Base-by-base conservation (phyloP, 805 yeast species). In the Crinitomyces ghanaensis region DNA sequence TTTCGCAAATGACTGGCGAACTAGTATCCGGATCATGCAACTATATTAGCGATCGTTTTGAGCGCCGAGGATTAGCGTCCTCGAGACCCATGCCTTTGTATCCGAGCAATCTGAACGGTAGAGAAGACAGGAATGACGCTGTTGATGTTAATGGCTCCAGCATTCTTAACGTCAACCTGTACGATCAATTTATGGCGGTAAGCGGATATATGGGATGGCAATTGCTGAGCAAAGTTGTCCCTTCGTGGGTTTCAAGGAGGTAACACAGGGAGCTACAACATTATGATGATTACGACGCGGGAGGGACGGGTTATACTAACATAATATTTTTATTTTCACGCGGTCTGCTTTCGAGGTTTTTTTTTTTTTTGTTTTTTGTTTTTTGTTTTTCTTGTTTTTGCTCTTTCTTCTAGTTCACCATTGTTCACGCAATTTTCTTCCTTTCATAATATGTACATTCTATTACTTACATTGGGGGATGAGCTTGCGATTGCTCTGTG, bases 401-500 rank as follows among this genome's bases (percentile, higher is more conserved):
- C 23, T 31, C n/a, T n/a, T n/a, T n/a, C n/a, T n/a, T 11, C 24
- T 21, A 21, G 11, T 8, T 21, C 8, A 11, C 24, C 24, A 8
- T 8, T 21, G 11, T 8, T 11, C 24, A 8, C 11, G 11, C 24
- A 21, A 17, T 22, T 33, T 19, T n/a, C n/a, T n/a, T n/a, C n/a
- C n/a, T n/a, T n/a, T n/a, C n/a, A n/a, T n/a, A n/a, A n/a, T n/a
- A 28, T 30, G 18, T 15, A 28, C 21, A 31, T 15, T n/a, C 19
- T 16, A 14, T 25, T 33, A 28, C 28, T 44, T 46, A 49, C 51
- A 48, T 39, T 7, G 50, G 49, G 27, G 49, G 48, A 17, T 42
- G 47, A 15, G 49, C 54, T 33, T 46, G 50, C 22, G 28, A 21
- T n/a, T 21, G 26, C 23, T 34, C 42, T 16, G 37, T 42, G 23